phyloP scores from a whole-genome alignment of 2,329 filamentous ascomycete genomes.

The Fusarium euwallaceae region DNA sequence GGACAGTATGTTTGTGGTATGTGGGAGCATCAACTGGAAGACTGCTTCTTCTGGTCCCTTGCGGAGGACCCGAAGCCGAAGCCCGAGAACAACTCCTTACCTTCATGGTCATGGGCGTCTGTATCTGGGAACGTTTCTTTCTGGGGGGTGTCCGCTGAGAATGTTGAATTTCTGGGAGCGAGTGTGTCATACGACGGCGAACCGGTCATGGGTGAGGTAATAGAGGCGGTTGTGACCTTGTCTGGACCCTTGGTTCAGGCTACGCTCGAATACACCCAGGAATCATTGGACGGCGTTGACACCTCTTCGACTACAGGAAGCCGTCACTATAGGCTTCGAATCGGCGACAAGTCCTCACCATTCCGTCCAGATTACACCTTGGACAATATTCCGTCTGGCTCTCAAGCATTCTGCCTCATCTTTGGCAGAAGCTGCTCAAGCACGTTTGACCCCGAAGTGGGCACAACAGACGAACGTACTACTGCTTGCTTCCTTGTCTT shows the following conservation, averaged over 20 bases:
- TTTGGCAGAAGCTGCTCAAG: neutral
- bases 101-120: constrained; percentile 3
- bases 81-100: neutral
- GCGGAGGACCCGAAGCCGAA: neutral
- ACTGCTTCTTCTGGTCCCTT: neutral
- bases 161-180: neutral
- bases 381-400: neutral
- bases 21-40: neutral
- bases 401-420: neutral
- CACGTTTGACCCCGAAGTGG: neutral
- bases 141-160: neutral
- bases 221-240: neutral
- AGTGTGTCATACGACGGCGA: neutral
- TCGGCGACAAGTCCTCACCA: neutral
- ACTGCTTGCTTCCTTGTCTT: neutral
- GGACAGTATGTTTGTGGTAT: neutral
- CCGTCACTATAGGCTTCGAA: neutral
- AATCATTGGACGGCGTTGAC: neutral
- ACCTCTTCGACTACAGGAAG: neutral
- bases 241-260: neutral
- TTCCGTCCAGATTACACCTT: neutral
- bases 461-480: neutral
- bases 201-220: neutral
- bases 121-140: neutral
- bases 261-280: neutral